A percentile compares a stretch with the other conserved stretches of the same genome.
phyloP scores from a whole-genome alignment of 139 green algal genomes.

The Limnomonas spitsbergensis region DNA sequence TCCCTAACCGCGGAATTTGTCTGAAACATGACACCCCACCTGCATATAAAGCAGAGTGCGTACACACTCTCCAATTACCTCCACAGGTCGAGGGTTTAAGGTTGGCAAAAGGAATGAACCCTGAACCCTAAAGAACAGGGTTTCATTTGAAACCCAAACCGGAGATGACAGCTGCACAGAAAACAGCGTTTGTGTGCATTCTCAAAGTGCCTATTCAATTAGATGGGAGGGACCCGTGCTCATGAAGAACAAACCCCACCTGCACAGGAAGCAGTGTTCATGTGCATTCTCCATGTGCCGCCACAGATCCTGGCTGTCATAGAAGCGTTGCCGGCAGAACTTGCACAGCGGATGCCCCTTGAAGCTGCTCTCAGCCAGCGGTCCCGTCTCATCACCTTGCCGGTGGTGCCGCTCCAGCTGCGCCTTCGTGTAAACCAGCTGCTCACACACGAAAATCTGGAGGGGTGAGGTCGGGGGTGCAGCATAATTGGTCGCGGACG shows the following conservation, averaged over 20 bases:
- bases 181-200: no score
- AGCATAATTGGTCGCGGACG: no score
- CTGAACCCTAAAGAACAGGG: no score
- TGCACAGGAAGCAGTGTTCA: slow-evolving; percentile 22
- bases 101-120: no score
- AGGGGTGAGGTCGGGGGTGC: neutral
- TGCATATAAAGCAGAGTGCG: no score
- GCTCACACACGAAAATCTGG: slow-evolving; percentile 89
- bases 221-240: neutral
- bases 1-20: no score
- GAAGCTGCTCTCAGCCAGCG: slow-evolving; percentile 82
- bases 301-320: slow-evolving; percentile 31
- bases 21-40: no score
- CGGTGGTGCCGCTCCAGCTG: slow-evolving; percentile 77
- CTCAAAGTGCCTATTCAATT: no score
- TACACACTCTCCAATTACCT: no score
- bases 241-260: neutral
- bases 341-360: slow-evolving; percentile 65
- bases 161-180: no score
- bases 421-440: slow-evolving; percentile 80
- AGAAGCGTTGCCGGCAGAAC: slow-evolving; percentile 84
- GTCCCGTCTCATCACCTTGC: slow-evolving; percentile 68
- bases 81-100: no score
- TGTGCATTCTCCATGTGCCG: slow-evolving; percentile 28
- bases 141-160: no score